phyloP scores from a whole-genome alignment of 139 green algal species.

The Chlorella sp. region DNA sequence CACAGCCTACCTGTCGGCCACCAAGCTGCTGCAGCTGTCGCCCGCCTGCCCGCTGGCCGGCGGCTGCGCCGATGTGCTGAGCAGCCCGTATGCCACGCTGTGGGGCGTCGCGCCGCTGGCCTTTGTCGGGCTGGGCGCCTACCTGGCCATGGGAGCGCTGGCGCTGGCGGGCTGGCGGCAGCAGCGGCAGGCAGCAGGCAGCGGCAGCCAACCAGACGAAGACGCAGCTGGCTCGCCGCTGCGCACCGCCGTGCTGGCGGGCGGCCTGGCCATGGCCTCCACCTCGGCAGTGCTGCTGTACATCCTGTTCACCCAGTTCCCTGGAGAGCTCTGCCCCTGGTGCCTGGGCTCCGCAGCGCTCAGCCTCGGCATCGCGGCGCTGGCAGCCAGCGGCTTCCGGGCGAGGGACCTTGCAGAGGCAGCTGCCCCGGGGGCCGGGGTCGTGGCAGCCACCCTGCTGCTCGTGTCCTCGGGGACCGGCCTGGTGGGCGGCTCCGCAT shows the following conservation, averaged over 20 bases:
- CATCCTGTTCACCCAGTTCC: slow-evolving; percentile 71
- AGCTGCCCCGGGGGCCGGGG: slow-evolving; percentile 47
- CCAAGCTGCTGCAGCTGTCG: slow-evolving; percentile 64
- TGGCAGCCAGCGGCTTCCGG: slow-evolving; percentile 35
- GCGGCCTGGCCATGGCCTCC: slow-evolving; percentile 62
- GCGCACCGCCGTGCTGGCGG: slow-evolving; percentile 44
- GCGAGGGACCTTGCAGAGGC: slow-evolving; percentile 44
- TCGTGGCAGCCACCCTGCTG: slow-evolving; percentile 51
- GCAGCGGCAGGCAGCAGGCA: background rate
- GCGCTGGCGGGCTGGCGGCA: slow-evolving; percentile 13
- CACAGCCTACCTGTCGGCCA: slow-evolving; percentile 82
- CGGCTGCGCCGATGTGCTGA: slow-evolving; percentile 78
- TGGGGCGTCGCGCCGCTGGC: slow-evolving; percentile 80
- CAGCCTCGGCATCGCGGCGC: slow-evolving; percentile 48
- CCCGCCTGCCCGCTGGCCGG: slow-evolving; percentile 73
- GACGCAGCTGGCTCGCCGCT: slow-evolving; percentile 1
- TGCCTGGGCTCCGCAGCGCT: slow-evolving; percentile 77
- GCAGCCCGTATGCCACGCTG: slow-evolving; percentile 71
- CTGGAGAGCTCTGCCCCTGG: slow-evolving; percentile 67
- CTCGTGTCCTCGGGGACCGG: slow-evolving; percentile 47
- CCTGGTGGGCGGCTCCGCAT: slow-evolving; percentile 18
- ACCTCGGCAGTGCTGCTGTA: slow-evolving; percentile 78
- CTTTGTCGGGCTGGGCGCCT: slow-evolving; percentile 67
- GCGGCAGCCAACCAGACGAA: background rate
- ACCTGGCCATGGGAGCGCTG: slow-evolving; percentile 61